Evolutionary conservation across 306 rosid species (phyloP).

Genomic region (Quillaja saponaria): DNA sequence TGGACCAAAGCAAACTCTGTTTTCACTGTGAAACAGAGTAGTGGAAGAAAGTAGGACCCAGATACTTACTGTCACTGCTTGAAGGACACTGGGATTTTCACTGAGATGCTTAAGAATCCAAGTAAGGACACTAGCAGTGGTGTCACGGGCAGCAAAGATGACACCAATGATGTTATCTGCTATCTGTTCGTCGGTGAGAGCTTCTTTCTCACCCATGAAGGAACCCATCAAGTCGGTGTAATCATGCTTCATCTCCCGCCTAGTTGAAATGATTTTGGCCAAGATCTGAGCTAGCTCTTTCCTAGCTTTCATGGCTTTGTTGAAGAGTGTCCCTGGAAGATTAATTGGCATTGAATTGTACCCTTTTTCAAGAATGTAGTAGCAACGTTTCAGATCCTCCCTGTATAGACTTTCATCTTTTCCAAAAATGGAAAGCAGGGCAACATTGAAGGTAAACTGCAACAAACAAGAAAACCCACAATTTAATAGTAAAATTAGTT

Average conservation of each 20-base stretch:
- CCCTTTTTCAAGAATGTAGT: conserved; percentile 78
- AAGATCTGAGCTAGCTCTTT: conserved; percentile 78
- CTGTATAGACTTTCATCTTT: conserved; percentile 70
- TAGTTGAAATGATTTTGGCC: conserved; percentile 62
- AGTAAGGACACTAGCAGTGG: conserved; percentile 93
- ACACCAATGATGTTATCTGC: conserved; percentile 93
- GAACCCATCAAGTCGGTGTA: conserved; percentile 74
- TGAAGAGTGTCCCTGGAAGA: conserved; percentile 79
- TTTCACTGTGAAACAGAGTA: neutral
- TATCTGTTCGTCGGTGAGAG: conserved; percentile 83
- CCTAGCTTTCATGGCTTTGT: conserved; percentile 88
- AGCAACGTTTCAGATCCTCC: conserved; percentile 78
- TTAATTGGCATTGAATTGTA: conserved; percentile 97
- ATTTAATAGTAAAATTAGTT: neutral
- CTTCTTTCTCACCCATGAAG: conserved; percentile 78
- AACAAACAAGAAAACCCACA: conserved; percentile 12
- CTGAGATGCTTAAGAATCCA: conserved; percentile 88
- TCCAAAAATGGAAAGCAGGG: conserved; percentile 82
- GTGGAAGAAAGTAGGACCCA: neutral
- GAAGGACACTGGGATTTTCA: conserved; percentile 74
- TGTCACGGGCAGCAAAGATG: conserved; percentile 95
- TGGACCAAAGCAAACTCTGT: conserved; percentile 6
- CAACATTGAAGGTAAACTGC: conserved; percentile 90
- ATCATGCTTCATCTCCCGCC: conserved; percentile 58
- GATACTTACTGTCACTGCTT: conserved; percentile 78